phyloP scores from a whole-genome alignment of 768 basidiomycete species.

The Boletus sensibilis region DNA sequence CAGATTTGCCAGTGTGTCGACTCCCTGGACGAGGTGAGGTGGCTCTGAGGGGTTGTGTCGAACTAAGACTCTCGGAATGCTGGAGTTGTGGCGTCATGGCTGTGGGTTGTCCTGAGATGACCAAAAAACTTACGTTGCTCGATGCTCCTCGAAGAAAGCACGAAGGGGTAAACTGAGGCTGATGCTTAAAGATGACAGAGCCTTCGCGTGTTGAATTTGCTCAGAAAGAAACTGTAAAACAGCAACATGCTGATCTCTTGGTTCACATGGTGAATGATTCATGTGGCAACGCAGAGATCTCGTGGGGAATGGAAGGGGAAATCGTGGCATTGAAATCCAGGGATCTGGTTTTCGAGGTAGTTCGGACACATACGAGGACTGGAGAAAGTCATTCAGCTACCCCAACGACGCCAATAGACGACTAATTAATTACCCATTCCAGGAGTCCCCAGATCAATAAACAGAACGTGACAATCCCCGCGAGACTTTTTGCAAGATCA shows the following conservation, averaged over 20 bases:
- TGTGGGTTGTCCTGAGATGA: not conserved
- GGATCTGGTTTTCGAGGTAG: conserved; percentile 2
- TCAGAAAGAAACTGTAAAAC: conserved; percentile 28
- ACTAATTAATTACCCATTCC: conserved; percentile 22
- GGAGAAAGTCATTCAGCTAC: conserved; percentile 7
- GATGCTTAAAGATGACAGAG: conserved; percentile 21
- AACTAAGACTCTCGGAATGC: conserved; percentile 9
- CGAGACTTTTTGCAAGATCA: conserved; percentile 16
- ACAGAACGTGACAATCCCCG: conserved; percentile 18
- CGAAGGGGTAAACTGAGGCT: conserved; percentile 22
- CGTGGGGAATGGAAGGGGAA: conserved; percentile 12
- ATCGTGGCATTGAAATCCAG: not conserved
- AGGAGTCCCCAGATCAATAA: conserved; percentile 24
- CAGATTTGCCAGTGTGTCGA: conserved; percentile 19
- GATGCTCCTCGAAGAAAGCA: conserved; percentile 22
- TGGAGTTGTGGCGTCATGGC: not conserved
- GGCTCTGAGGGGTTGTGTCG: not conserved
- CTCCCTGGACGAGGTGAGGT: not conserved
- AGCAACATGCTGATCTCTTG: conserved; percentile 17
- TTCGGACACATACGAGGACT: conserved; percentile 17
- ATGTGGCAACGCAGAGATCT: conserved; percentile 4
- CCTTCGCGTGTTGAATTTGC: conserved; percentile 30
- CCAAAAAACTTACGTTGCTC: conserved; percentile 14
- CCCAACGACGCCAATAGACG: not conserved
- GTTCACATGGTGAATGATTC: conserved; percentile 5